Conservation (phyloP, 192 early-diverging fungal species). For the Coemansia sp. region DNA sequence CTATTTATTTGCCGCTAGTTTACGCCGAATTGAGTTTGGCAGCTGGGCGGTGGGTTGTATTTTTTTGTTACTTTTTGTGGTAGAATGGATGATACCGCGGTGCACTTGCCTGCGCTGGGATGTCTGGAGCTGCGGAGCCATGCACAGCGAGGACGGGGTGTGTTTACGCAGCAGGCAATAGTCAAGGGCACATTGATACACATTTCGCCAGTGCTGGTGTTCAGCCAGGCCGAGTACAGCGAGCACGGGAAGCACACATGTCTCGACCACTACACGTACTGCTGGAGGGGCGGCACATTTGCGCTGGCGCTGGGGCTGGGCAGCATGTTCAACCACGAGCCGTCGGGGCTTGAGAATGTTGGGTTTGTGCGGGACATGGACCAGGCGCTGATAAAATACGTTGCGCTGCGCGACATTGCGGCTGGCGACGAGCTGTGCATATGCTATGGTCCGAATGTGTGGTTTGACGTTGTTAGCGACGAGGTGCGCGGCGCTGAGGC, state of each 20-base stretch:
- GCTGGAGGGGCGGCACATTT: slow-evolving; percentile 58
- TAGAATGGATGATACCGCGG: not conserved
- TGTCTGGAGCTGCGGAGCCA: slow-evolving; percentile 56
- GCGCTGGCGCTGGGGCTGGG: slow-evolving; percentile 65
- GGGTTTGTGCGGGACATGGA: slow-evolving; percentile 63
- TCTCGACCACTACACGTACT: slow-evolving; percentile 68
- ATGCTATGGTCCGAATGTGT: slow-evolving; percentile 63
- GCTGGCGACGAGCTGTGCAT: slow-evolving; percentile 65
- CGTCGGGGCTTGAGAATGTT: slow-evolving; percentile 54
- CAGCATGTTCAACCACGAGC: slow-evolving; percentile 67
- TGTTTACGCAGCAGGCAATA: slow-evolving; percentile 53
- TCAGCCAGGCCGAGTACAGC: slow-evolving; percentile 57
- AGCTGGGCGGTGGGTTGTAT: not conserved
- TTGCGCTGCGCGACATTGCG: slow-evolving; percentile 55
- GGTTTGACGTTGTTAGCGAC: slow-evolving; percentile 59
- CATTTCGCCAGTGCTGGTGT: slow-evolving; percentile 61
- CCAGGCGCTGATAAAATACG: slow-evolving; percentile 58
- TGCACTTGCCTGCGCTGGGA: slow-evolving; percentile 15
- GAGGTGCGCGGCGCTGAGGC: not conserved
- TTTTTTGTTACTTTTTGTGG: not conserved
- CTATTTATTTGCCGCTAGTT: not conserved
- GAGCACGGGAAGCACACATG: slow-evolving; percentile 59
- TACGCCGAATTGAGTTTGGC: not conserved
- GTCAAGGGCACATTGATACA: slow-evolving; percentile 51
- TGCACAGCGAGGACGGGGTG: slow-evolving; percentile 59